Base-by-base conservation (phyloP, 1,139 yeast genomes). In the Blastobotrys illinoisensis region DNA sequence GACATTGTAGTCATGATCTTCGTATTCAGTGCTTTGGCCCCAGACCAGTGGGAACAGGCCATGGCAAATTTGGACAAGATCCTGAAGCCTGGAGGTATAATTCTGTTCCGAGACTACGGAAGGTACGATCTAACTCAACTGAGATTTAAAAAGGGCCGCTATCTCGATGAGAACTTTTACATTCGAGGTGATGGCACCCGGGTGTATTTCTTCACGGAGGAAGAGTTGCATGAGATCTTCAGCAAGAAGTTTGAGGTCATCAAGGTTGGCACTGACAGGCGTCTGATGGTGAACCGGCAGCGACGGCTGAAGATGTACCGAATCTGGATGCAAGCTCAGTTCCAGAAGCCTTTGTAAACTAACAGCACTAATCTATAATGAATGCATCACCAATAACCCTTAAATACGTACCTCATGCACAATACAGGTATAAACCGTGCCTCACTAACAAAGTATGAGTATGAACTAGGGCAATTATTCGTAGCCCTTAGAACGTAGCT, bases 171-270 rank as follows among this genome's bases (percentile, higher is more conserved):
- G 55, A 91, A 93, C 70, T 93, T 93, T 67, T 93, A 93, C 71
- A 89, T 91, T 46, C 81, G 99, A 66, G 99, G 99, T 44, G 99
- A 93, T 68, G 99, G 99, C 51, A 93, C 99, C 1, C 78, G 99
- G 63, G 99, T 95, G 11, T 93, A 93, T 70, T 93, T 93, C 73
- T 93, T 93, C 74, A 89, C 97, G 1, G 98, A 91, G 67, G 96
- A 91, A 55, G 97, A 93, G 71, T 73, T 91, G 57, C 77, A 88
- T 59, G 75, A 80, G 46, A 88, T 91, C 9, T 93, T 93, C 70
- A 81, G 88, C 44, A 67, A 69, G 14, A 73, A 70, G n/a, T 89
- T 93, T 65, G 71, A 68, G 16, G 91, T 88, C 60, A 79, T 76
- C 40, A 87, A 81, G 69, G 86, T 93, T 47, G 97, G 90, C 0